These are phyloP conservation scores for Lachnellula cervina DNA, from an alignment of 2,329 filamentous ascomycete genomes.

Conservation along the genomic window DNA sequence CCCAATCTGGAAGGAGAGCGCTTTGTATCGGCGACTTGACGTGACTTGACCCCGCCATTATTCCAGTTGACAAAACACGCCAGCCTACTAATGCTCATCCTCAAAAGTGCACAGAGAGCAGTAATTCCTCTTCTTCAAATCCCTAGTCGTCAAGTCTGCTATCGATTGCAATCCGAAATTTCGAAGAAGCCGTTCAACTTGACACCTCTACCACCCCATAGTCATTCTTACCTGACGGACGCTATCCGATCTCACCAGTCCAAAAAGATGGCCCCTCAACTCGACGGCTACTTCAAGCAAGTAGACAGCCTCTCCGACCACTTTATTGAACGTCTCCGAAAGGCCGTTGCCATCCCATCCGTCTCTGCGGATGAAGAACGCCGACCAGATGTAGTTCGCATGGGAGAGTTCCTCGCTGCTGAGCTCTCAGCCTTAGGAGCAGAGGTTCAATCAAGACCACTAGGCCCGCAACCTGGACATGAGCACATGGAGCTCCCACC, in stretches of 20 bases:
- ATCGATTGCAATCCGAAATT: not conserved
- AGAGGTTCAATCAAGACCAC: constrained; percentile 75
- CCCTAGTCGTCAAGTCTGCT: not conserved
- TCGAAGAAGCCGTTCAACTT: not conserved
- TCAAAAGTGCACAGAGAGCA: no score
- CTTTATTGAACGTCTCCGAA: constrained; percentile 85
- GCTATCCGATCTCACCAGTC: constrained; percentile 46
- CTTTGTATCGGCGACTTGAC: not conserved
- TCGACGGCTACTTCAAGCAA: constrained; percentile 90
- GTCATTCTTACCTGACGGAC: constrained; percentile 25
- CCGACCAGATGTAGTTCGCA: constrained; percentile 88
- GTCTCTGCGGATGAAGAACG: constrained; percentile 87
- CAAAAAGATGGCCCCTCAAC: constrained; percentile 73
- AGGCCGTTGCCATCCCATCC: constrained; percentile 94
- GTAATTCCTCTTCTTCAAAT: not conserved
- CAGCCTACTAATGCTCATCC: no score
- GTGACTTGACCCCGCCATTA: not conserved
- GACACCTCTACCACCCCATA: not conserved
- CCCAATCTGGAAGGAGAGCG: not conserved
- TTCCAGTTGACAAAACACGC: no score
- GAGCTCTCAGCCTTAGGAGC: constrained; percentile 84
- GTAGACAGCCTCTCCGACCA: constrained; percentile 72
- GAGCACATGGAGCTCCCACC: constrained; percentile 89
- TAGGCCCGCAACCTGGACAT: constrained; percentile 89
- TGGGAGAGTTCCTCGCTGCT: constrained; percentile 84